Evolutionary conservation across 768 basidiomycete species (phyloP).

Genomic region (Termitomyces sp.): DNA sequence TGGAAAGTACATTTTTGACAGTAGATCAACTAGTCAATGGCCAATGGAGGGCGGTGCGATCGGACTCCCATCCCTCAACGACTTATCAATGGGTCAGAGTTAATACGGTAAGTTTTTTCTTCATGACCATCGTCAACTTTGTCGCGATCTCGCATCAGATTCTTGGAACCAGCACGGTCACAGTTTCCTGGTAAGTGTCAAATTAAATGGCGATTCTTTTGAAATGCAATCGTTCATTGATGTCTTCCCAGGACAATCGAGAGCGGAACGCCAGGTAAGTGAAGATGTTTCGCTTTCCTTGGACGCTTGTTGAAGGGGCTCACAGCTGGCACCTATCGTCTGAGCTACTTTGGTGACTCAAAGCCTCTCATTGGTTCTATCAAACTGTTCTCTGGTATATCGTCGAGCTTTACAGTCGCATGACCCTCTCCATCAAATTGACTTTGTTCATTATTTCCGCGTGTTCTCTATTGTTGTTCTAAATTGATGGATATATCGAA

Average conservation of each 20-base stretch:
- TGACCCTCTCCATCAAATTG: slow-evolving; percentile 21
- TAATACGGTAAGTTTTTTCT: slow-evolving; percentile 38
- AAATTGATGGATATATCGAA: background rate
- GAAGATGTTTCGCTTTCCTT: background rate
- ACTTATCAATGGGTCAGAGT: slow-evolving; percentile 62
- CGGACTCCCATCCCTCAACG: slow-evolving; percentile 80
- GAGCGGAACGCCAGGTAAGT: slow-evolving; percentile 49
- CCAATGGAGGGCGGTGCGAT: slow-evolving; percentile 55
- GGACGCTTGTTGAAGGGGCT: background rate
- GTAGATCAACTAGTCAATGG: slow-evolving; percentile 51
- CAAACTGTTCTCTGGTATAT: slow-evolving; percentile 57
- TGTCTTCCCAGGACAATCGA: slow-evolving; percentile 54
- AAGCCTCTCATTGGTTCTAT: slow-evolving; percentile 66
- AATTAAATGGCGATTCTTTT: background rate
- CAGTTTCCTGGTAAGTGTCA: slow-evolving; percentile 57
- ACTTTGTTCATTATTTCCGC: background rate
- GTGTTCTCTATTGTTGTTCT: background rate
- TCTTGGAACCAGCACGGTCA: slow-evolving; percentile 60
- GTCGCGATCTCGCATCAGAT: slow-evolving; percentile 30
- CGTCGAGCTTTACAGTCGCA: slow-evolving; percentile 58
- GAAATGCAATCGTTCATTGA: slow-evolving; percentile 3
- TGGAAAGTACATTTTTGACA: slow-evolving; percentile 70
- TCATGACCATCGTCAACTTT: background rate
- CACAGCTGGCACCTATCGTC: slow-evolving; percentile 66
- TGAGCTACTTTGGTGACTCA: slow-evolving; percentile 73